These are phyloP conservation scores for Oxyria digyna DNA, from an alignment of 148 eudicot genomes.

Conservation along the genomic window DNA sequence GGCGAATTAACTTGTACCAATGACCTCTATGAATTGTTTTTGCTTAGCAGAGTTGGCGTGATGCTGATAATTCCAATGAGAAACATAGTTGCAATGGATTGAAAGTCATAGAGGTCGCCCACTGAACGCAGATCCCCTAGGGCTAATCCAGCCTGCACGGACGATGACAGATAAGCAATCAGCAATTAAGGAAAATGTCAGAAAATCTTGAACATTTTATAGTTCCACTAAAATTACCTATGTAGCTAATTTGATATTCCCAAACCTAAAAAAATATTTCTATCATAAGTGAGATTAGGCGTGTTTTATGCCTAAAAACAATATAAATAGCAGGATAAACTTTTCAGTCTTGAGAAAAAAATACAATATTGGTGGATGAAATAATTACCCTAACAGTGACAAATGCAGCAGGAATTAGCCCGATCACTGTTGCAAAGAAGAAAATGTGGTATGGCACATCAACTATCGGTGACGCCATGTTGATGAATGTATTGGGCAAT, in stretches of 20 bases:
- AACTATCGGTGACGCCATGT: conserved; percentile 94
- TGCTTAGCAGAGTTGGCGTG: conserved; percentile 68
- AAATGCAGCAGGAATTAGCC: conserved; percentile 84
- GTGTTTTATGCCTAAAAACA: background rate
- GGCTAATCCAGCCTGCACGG: conserved; percentile 75
- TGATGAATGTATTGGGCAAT: conserved; percentile 87
- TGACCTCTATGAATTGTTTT: conserved; percentile 25
- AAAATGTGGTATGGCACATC: conserved; percentile 88
- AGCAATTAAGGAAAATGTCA: background rate
- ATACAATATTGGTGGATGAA: background rate
- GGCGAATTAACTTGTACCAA: background rate
- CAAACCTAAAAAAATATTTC: background rate
- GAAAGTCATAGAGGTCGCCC: conserved; percentile 75
- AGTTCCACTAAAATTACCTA: background rate
- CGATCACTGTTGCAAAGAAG: conserved; percentile 73
- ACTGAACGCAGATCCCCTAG: conserved; percentile 78
- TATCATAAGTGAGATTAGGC: background rate
- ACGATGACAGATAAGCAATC: background rate
- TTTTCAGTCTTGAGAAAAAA: background rate
- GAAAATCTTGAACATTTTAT: background rate
- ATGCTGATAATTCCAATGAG: conserved; percentile 65
- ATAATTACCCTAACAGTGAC: conserved; percentile 75
- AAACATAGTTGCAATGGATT: conserved; percentile 80
- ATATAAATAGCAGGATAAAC: background rate
- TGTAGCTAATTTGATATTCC: background rate